These are phyloP conservation scores for Vachellia pachyceras DNA, from an alignment of 306 rosid species.

Conservation along the genomic window DNA sequence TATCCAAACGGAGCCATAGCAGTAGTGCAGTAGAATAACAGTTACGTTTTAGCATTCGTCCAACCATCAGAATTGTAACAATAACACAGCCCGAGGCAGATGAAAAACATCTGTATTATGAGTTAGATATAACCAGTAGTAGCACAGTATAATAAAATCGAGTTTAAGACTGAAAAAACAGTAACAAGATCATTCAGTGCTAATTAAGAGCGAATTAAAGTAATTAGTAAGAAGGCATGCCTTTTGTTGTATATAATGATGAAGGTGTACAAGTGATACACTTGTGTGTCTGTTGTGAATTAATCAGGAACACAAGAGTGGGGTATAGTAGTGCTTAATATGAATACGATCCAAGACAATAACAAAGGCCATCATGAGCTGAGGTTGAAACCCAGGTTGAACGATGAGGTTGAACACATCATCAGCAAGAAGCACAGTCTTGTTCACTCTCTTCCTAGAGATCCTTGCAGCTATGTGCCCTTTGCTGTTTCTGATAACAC, in stretches of 20 bases:
- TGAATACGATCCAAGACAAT: slow-evolving; percentile 56
- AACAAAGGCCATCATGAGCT: slow-evolving; percentile 55
- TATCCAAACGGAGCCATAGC: too few relatives aligned
- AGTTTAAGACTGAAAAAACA: neutral
- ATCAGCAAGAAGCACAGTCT: slow-evolving; percentile 44
- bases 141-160: neutral
- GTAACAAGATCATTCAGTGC: neutral
- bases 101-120: too few relatives aligned
- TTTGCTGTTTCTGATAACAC: slow-evolving; percentile 37
- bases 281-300: neutral
- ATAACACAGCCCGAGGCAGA: too few relatives aligned
- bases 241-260: neutral
- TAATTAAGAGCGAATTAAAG: too few relatives aligned
- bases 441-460: slow-evolving; percentile 54
- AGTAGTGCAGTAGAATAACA: too few relatives aligned
- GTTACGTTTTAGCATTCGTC: too few relatives aligned
- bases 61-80: too few relatives aligned
- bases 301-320: slow-evolving; percentile 49
- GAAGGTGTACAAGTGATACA: neutral
- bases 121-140: too few relatives aligned
- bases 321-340: slow-evolving; percentile 44
- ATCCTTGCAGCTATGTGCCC: slow-evolving; percentile 50
- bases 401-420: slow-evolving; percentile 52
- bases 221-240: neutral
- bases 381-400: slow-evolving; percentile 47